Conservation (phyloP, 495 filamentous ascomycete species). For the Immersiella caudata region DNA sequence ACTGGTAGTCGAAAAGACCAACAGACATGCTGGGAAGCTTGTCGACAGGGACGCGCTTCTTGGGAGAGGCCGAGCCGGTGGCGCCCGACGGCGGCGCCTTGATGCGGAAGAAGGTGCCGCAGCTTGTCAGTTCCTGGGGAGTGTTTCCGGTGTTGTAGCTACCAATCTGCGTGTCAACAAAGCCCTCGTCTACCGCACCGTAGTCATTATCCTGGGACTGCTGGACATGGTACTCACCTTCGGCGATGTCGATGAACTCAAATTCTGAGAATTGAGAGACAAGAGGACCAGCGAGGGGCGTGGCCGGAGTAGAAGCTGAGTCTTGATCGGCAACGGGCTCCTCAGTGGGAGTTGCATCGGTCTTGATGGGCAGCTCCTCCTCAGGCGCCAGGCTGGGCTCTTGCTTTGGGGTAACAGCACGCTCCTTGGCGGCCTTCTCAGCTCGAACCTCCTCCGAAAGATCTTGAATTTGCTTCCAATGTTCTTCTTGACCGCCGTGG, state of each 20-base stretch:
- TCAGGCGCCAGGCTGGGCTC: background rate
- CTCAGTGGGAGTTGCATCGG: background rate
- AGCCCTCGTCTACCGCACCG: slow-evolving; percentile 15
- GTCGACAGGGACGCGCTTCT: slow-evolving; percentile 30
- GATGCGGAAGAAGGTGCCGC: slow-evolving; percentile 29
- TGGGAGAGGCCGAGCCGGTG: background rate
- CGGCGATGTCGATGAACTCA: background rate
- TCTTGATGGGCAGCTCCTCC: background rate
- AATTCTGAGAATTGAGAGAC: background rate
- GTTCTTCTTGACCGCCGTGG: no score
- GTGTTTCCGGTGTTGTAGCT: slow-evolving; percentile 30
- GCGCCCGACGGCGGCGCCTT: background rate
- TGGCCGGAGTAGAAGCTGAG: background rate
- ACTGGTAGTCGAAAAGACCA: slow-evolving; percentile 37
- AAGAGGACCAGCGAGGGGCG: no score
- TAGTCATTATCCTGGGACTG: slow-evolving; percentile 29
- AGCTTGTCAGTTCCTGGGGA: slow-evolving; percentile 17
- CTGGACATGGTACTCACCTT: background rate
- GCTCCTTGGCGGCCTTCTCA: no score
- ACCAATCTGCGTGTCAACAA: slow-evolving; percentile 31
- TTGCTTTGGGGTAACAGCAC: no score
- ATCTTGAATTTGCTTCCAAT: no score
- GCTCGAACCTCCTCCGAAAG: no score
- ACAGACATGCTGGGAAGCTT: slow-evolving; percentile 29
- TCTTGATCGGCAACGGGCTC: background rate